Percentiles rank a stretch among this genome's conserved stretches.
phyloP scores from a whole-genome alignment of 768 basidiomycete genomes.

The Boletus vinaceobasis region DNA sequence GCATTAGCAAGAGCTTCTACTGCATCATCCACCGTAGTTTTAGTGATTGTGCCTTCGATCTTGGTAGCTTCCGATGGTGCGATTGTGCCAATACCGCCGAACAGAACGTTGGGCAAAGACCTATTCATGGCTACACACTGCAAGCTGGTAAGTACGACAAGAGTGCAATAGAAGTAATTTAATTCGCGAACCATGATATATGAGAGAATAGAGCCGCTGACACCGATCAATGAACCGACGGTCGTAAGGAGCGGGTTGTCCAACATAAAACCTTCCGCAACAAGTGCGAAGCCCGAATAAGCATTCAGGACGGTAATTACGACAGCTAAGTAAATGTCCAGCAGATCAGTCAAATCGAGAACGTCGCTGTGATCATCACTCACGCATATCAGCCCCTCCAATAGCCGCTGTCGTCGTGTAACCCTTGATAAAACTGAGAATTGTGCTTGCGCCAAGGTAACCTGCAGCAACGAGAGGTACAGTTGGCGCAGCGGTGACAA shows the following conservation, averaged over 20 bases:
- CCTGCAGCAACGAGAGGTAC: slow-evolving; percentile 75
- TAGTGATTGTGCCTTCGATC: slow-evolving; percentile 80
- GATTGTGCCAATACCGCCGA: slow-evolving; percentile 74
- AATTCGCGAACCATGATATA: slow-evolving; percentile 76
- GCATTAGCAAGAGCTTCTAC: slow-evolving; percentile 75
- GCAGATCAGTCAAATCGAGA: slow-evolving; percentile 1
- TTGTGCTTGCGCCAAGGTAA: slow-evolving; percentile 68
- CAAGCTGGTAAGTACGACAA: slow-evolving; percentile 5
- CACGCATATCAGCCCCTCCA: slow-evolving; percentile 92
- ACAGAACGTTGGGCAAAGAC: slow-evolving; percentile 79
- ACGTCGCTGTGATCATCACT: slow-evolving; percentile 26
- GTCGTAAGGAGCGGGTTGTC: slow-evolving; percentile 82
- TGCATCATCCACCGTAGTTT: slow-evolving; percentile 77
- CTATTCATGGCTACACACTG: slow-evolving; percentile 94
- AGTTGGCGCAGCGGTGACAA: slow-evolving; percentile 64
- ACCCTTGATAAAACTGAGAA: slow-evolving; percentile 81
- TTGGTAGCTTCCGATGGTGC: slow-evolving; percentile 57
- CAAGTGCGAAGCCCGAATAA: slow-evolving; percentile 87
- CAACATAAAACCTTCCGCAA: slow-evolving; percentile 91
- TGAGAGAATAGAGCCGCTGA: slow-evolving; percentile 86
- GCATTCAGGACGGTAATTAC: slow-evolving; percentile 90
- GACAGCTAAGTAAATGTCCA: slow-evolving; percentile 51
- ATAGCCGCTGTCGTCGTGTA: slow-evolving; percentile 89
- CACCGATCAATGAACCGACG: slow-evolving; percentile 83
- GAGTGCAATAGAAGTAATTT: not conserved